A percentile compares a stretch with the other conserved stretches of the same genome.
Conservation (phyloP, 208 protist genomes). For the Trypanosomatidae sp. region DNA sequence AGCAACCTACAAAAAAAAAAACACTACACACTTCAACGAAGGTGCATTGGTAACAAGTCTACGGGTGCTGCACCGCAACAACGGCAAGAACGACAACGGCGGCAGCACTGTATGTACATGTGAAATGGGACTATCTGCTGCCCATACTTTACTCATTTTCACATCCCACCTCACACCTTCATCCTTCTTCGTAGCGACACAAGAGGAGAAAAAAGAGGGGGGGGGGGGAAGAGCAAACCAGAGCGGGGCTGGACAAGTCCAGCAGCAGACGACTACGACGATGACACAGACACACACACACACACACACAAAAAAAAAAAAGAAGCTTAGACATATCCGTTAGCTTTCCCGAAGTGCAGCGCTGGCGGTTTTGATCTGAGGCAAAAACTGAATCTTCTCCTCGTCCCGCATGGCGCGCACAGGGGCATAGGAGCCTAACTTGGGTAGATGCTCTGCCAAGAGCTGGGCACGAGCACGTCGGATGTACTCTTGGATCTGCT, state of each 20-base stretch:
- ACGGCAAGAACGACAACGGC: not conserved
- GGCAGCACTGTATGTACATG: conserved; percentile 6
- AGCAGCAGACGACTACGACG: not conserved
- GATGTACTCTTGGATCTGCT: conserved; percentile 84
- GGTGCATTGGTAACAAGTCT: not conserved
- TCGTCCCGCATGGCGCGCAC: conserved; percentile 56
- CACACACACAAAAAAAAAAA: not conserved
- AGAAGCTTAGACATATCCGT: not conserved
- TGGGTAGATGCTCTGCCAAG: conserved; percentile 70
- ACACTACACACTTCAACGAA: not conserved
- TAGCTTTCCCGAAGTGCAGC: not conserved
- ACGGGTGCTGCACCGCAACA: not conserved
- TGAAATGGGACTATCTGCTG: not conserved
- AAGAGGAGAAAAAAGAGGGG: not conserved
- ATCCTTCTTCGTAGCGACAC: no score
- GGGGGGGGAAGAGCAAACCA: not conserved
- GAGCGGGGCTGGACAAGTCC: no score
- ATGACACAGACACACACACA: no score
- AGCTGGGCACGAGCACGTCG: conserved; percentile 75
- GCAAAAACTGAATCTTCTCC: conserved; percentile 48
- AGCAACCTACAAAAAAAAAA: not conserved
- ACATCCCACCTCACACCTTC: not conserved
- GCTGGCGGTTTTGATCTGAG: conserved; percentile 12
- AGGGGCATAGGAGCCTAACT: conserved; percentile 69
- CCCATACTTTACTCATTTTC: not conserved